Evolutionary conservation across 768 basidiomycete genomes (phyloP).

Genomic region (Fomitopsis serialis): DNA sequence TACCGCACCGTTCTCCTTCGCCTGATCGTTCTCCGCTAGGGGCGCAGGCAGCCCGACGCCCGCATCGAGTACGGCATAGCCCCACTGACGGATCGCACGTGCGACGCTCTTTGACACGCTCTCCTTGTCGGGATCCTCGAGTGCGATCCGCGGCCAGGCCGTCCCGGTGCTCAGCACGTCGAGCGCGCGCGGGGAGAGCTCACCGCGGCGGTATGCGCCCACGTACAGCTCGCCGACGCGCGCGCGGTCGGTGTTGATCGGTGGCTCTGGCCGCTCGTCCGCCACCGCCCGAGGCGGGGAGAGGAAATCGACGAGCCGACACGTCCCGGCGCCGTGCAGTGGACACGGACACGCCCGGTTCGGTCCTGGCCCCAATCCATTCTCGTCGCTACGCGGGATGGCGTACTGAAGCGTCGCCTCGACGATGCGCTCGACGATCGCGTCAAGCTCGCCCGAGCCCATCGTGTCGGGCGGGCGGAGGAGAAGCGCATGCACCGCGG

Average conservation of each 20-base stretch:
- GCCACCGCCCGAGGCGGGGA: slow-evolving; percentile 37
- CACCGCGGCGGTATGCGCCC: slow-evolving; percentile 56
- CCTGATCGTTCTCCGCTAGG: slow-evolving; percentile 17
- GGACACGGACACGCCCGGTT: slow-evolving; percentile 46
- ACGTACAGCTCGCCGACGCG: slow-evolving; percentile 48
- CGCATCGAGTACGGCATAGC: slow-evolving; percentile 64
- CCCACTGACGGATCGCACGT: slow-evolving; percentile 57
- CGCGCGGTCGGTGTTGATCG: neutral
- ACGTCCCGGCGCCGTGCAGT: slow-evolving; percentile 52
- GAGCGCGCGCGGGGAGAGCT: slow-evolving; percentile 49
- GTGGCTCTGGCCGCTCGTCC: slow-evolving; percentile 4
- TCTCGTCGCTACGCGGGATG: slow-evolving; percentile 55
- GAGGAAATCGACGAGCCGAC: slow-evolving; percentile 48
- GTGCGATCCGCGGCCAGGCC: slow-evolving; percentile 67
- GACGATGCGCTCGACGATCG: slow-evolving; percentile 62
- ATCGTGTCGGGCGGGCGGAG: slow-evolving; percentile 41
- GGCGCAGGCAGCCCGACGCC: slow-evolving; percentile 42
- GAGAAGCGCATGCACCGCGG: slow-evolving; percentile 56
- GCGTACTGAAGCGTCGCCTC: slow-evolving; percentile 76
- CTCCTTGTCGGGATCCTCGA: slow-evolving; percentile 75
- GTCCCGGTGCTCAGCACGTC: slow-evolving; percentile 59
- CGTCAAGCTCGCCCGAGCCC: slow-evolving; percentile 58
- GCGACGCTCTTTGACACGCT: slow-evolving; percentile 60
- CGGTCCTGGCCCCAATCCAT: slow-evolving; percentile 3
- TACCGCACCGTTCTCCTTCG: slow-evolving; percentile 29